Evolutionary conservation across 2,329 filamentous ascomycete species (phyloP).

Genomic region (Hypoxylon sp.): DNA sequence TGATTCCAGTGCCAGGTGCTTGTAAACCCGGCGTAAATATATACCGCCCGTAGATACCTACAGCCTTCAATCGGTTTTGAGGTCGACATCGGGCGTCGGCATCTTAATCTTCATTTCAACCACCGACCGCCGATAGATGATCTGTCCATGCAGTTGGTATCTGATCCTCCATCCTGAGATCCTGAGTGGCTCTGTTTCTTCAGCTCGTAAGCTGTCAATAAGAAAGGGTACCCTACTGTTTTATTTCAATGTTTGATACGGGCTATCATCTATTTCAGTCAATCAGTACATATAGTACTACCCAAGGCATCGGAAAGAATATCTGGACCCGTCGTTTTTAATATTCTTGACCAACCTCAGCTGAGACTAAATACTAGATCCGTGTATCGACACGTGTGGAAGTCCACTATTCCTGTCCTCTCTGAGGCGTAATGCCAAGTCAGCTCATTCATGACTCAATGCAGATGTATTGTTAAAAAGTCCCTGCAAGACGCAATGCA

Average conservation of each 20-base stretch:
- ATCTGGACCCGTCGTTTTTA: no score
- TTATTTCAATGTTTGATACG: background rate
- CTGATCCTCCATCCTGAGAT: background rate
- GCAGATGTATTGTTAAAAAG: slow-evolving; percentile 36
- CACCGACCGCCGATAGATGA: slow-evolving; percentile 15
- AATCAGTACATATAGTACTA: background rate
- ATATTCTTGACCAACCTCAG: background rate
- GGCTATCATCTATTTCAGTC: background rate
- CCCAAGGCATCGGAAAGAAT: background rate
- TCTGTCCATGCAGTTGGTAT: background rate
- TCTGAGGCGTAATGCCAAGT: slow-evolving; percentile 15
- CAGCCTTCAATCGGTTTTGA: background rate
- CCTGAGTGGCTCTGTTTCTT: background rate
- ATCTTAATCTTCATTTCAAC: background rate
- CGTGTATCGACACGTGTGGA: slow-evolving; percentile 14
- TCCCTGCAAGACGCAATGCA: slow-evolving; percentile 18
- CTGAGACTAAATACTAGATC: background rate
- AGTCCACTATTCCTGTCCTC: background rate
- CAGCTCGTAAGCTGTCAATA: background rate
- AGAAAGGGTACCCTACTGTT: background rate
- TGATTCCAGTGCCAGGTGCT: background rate
- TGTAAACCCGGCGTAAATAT: slow-evolving; percentile 35
- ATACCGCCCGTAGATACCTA: slow-evolving; percentile 29
- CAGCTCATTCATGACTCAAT: background rate
- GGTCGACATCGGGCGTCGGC: background rate